Evolutionary conservation across 257 asterid genomes (phyloP), one percentile per base, ranked within the genome.

Genomic region (Jaltomata sinuosa): DNA sequence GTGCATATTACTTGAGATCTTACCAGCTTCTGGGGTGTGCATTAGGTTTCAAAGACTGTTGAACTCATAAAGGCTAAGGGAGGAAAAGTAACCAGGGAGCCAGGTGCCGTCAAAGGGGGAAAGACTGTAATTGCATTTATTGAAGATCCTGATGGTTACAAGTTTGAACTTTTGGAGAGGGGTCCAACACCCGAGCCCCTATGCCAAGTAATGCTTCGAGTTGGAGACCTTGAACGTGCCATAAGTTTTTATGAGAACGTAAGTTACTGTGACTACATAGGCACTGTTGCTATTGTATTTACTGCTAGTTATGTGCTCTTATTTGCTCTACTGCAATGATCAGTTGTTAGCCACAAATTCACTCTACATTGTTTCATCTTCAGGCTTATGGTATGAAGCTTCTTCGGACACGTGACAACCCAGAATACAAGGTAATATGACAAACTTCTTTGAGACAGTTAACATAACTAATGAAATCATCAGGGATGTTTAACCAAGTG

Each of bases 201-300:
- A 69, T 97, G 99, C 83, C 98, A 97, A 91, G 96, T 97, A 79
- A 97, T 97, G 99, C 98, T 97, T 89, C 92, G 99, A 87, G 99
- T 97, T 18, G 99, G 99, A 86, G 96, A 97, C 90, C 95, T 97
- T 82, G 96, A 97, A 74, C 98, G 97, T 14, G 84, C 99, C 79
- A 93, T 97, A 84, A 91, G 89, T 64, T 97, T 97, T 88, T 94
- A 97, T 82, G 97, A 94, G 92, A 93, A 96, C 92, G 99, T 94
- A 84, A 34, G 86, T 74, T 86, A 69, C 81, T 47, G n/a, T 1
- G 40, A 16, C 22, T 47, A 47, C 38, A 27, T 27, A 16, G 25
- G 5, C 16, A 16, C 9, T 76, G 18, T 45, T 76, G 42, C 14
- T 47, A 16, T 22, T 74, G 8, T 74, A 29, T 29, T 76, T 76